Conservation (phyloP, 2,329 filamentous ascomycete species). For the Aureobasidium sp. region DNA sequence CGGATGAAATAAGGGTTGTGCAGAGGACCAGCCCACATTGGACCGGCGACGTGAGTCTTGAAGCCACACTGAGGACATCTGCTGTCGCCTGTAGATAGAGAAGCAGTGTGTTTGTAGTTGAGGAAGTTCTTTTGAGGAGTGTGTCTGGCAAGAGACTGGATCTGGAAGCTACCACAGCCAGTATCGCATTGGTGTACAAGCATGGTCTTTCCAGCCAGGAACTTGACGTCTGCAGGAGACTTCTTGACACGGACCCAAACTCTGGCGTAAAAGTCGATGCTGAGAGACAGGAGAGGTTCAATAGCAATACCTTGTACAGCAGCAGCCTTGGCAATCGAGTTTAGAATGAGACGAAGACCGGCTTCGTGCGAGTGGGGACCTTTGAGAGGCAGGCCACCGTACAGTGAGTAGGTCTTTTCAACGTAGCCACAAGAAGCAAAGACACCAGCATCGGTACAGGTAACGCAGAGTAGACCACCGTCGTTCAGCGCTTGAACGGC, state of each 20-base stretch:
- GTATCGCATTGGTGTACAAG: constrained; percentile 81
- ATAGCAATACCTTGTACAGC: constrained; percentile 80
- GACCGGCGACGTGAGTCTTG: constrained; percentile 80
- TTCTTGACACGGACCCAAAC: constrained; percentile 77
- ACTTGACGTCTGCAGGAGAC: constrained; percentile 80
- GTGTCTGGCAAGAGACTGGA: constrained; percentile 66
- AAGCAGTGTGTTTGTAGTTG: constrained; percentile 71
- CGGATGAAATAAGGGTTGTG: constrained; percentile 79
- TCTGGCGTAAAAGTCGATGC: constrained; percentile 90
- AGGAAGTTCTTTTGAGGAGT: constrained; percentile 47
- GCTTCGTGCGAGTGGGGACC: constrained; percentile 81
- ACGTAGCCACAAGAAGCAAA: constrained; percentile 91
- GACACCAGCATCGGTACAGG: constrained; percentile 90
- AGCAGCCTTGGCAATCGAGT: constrained; percentile 70
- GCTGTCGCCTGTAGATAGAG: constrained; percentile 54
- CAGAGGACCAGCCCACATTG: constrained; percentile 88
- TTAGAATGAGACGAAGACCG: constrained; percentile 75
- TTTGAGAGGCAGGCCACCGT: constrained; percentile 81
- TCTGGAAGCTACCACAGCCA: constrained; percentile 87
- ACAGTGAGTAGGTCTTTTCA: constrained; percentile 90
- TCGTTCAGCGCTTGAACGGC: constrained; percentile 81
- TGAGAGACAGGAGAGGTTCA: constrained; percentile 83
- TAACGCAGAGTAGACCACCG: constrained; percentile 85
- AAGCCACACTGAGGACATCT: constrained; percentile 75
- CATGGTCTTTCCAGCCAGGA: constrained; percentile 86